Evolutionary conservation across 148 eudicot species (phyloP).

Genomic region (Pouteria glomerata): DNA sequence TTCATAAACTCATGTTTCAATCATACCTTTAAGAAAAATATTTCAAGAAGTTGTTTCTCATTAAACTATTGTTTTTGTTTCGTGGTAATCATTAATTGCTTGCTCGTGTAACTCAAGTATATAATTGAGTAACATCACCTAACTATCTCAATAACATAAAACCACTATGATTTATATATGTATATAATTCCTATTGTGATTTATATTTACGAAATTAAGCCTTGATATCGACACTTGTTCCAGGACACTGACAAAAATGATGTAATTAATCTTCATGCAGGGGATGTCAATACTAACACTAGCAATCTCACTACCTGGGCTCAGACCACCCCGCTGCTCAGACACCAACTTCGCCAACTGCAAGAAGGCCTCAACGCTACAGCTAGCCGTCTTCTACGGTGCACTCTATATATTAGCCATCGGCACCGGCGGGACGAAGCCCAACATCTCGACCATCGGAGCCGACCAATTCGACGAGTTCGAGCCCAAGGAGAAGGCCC

Average conservation of each 20-base stretch:
- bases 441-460: conserved; percentile 77
- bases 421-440: conserved; percentile 87
- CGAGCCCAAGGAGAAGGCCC: conserved; percentile 68
- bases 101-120: too few relatives aligned
- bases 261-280: conserved; percentile 15
- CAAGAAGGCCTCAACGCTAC: conserved; percentile 47
- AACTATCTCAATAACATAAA: too few relatives aligned
- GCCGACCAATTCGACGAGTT: conserved; percentile 81
- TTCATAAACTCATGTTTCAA: too few relatives aligned
- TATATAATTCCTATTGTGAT: too few relatives aligned
- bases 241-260: background rate
- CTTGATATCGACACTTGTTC: too few relatives aligned
- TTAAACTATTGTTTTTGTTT: too few relatives aligned
- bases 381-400: conserved; percentile 57
- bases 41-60: too few relatives aligned
- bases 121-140: too few relatives aligned
- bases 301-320: conserved; percentile 55
- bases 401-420: conserved; percentile 71
- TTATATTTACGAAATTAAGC: too few relatives aligned
- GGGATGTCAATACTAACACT: conserved; percentile 68
- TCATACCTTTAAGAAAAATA: too few relatives aligned
- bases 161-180: too few relatives aligned
- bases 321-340: conserved; percentile 49
- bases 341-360: conserved; percentile 33
- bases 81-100: too few relatives aligned